Conservation (phyloP, 2,329 filamentous ascomycete genomes). For the Nemania bipapillata region DNA sequence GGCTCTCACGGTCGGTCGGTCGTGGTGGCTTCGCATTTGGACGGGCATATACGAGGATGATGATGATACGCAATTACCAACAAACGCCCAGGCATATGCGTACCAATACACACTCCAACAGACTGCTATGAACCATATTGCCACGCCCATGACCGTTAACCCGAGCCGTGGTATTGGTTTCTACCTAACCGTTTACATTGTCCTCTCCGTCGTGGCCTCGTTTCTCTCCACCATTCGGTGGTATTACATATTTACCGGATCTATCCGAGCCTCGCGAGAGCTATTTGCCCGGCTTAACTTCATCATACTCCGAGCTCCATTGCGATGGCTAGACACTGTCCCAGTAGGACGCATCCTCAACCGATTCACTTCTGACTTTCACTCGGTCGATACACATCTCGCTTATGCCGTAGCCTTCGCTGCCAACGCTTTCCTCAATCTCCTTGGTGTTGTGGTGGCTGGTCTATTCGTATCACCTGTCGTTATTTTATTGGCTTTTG, state of each 20-base stretch:
- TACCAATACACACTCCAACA: conserved; percentile 63
- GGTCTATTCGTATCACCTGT: conserved; percentile 74
- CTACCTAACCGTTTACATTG: conserved; percentile 76
- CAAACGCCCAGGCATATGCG: conserved; percentile 52
- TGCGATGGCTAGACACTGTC: conserved; percentile 84
- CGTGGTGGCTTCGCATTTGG: conserved; percentile 74
- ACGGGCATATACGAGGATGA: conserved; percentile 60
- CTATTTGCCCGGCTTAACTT: conserved; percentile 75
- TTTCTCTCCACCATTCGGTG: conserved; percentile 71
- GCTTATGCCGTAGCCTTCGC: conserved; percentile 71
- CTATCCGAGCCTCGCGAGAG: conserved; percentile 73
- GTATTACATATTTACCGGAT: conserved; percentile 71
- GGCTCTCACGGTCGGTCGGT: conserved; percentile 65
- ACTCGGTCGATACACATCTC: conserved; percentile 74
- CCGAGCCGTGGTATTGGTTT: conserved; percentile 61
- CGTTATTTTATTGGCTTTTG: conserved; percentile 70
- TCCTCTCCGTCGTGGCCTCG: conserved; percentile 66
- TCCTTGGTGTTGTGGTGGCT: conserved; percentile 74
- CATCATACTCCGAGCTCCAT: conserved; percentile 74
- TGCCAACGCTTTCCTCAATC: conserved; percentile 67
- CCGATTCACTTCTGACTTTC: conserved; percentile 81
- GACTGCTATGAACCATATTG: conserved; percentile 56
- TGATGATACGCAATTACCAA: conserved; percentile 42
- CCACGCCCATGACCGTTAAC: conserved; percentile 45
- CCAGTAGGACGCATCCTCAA: conserved; percentile 81